Base-by-base conservation (phyloP, 1,284 basidiomycete species). In the Malassezia sympodialis region DNA sequence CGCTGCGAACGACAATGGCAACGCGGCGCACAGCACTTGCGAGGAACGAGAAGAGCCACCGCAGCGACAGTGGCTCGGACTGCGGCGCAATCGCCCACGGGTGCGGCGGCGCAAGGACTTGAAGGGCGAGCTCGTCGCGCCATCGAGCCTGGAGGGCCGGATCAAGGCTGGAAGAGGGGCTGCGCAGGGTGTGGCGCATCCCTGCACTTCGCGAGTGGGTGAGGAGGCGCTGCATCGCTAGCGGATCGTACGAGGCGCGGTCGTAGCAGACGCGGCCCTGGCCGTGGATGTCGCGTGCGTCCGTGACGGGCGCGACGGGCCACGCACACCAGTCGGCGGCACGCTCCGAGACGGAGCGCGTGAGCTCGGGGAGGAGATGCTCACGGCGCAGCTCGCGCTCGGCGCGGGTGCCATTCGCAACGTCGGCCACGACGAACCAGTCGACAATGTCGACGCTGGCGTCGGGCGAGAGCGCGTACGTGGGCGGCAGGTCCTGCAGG, bases 1-100 rank as follows among this genome's bases (percentile, higher is more conserved):
- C 90, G 78, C 88, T 28, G 35, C 24, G 42, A 12, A 56, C 35
- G 7, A 32, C 15, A 30, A 24, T 19, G 41, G 41, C 44, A 17
- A 41, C 21, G 12, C 54, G 54, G 24, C 21, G 28, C n/a, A 47
- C 35, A 12, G 39, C 48, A n/a, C 49, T 50, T 11, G 32, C 28
- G 26, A 51, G 12, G 15, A 56, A 35, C 49, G 54, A 51, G 10
- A 32, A 23, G 10, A 42, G 21, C 48, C 48, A 56, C 10, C 26
- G 41, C 32, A 50, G 31, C 28, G 53, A 56, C 12, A 50, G 15
- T n/a, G 21, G 7, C 23, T 42, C 34, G 10, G 35, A 19, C 14
- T n/a, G 31, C 8, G 17, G 27, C 23, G 19, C 27, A 7, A 31
- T 11, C 23, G 27, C 14, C 41, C 49, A 39, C 10, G 17, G 45